Conservation (phyloP, 306 rosid genomes). For the Albizia julibrissin region DNA sequence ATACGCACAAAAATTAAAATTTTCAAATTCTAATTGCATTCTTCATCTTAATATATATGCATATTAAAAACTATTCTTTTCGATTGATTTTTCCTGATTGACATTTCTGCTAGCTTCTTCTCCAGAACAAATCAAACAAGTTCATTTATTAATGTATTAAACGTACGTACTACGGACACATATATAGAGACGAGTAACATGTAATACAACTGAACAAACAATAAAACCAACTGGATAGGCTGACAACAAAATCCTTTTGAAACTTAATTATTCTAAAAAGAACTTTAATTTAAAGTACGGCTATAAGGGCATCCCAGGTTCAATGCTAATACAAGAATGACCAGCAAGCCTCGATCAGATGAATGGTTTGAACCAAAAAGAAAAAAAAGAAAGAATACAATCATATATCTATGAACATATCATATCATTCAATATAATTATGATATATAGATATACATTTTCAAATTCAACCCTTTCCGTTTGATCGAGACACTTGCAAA, state of each 20-base stretch:
- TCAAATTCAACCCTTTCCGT: conserved; percentile 39
- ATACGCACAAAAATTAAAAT: not conserved
- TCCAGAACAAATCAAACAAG: not conserved
- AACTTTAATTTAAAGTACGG: not conserved
- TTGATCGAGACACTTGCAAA: conserved; percentile 11
- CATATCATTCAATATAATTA: not conserved
- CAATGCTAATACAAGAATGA: conserved; percentile 3
- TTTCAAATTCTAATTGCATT: not conserved
- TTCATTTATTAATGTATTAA: not conserved
- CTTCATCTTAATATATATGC: not conserved
- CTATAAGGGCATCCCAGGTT: not conserved
- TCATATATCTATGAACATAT: conserved; percentile 2
- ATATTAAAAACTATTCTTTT: not conserved
- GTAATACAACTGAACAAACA: not conserved
- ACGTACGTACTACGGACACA: not conserved
- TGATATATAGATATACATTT: conserved; percentile 31
- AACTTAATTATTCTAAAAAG: not conserved
- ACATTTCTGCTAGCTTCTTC: not conserved
- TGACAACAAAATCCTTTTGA: not conserved
- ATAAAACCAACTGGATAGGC: not conserved
- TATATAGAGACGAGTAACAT: not conserved
- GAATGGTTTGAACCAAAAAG: not conserved
- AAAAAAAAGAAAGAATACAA: not conserved
- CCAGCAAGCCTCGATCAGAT: conserved; percentile 14
- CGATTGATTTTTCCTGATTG: not conserved